phyloP scores from a whole-genome alignment of 2,329 filamentous ascomycete species.

The Beauveria asiatica region DNA sequence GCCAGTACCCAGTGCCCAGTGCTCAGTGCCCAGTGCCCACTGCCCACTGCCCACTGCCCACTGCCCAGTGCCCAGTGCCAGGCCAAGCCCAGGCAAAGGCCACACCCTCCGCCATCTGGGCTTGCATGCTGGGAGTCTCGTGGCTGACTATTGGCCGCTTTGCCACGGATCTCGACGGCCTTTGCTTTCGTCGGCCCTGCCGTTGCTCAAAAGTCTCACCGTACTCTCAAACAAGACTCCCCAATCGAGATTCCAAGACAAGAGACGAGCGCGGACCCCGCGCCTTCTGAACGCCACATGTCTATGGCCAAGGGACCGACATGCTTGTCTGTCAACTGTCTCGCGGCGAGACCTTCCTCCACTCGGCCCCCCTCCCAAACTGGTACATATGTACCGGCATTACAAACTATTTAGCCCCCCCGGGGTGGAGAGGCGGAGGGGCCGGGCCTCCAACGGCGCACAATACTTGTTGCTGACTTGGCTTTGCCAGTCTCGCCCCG shows the following conservation, averaged over 20 bases:
- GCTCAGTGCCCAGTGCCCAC: neutral
- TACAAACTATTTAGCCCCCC: neutral
- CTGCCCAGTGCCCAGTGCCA: neutral
- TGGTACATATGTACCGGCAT: neutral
- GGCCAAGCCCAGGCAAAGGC: neutral
- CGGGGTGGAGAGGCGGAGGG: neutral
- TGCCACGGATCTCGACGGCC: neutral
- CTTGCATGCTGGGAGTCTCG: neutral
- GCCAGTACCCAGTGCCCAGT: neutral
- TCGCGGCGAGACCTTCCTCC: neutral
- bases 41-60: no score
- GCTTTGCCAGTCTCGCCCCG: neutral
- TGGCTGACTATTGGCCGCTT: neutral
- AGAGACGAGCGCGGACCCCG: neutral
- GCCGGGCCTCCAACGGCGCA: constrained; percentile 7
- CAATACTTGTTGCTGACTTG: neutral
- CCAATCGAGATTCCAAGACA: no score
- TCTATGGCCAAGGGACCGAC: neutral
- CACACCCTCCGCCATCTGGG: neutral
- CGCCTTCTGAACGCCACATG: neutral
- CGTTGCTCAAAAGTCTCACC: neutral
- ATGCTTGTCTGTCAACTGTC: neutral
- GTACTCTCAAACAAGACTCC: neutral
- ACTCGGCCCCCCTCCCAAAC: neutral
- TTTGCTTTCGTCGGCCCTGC: neutral